Conservation (phyloP, 805 yeast species). For the Pichia manshurica region DNA sequence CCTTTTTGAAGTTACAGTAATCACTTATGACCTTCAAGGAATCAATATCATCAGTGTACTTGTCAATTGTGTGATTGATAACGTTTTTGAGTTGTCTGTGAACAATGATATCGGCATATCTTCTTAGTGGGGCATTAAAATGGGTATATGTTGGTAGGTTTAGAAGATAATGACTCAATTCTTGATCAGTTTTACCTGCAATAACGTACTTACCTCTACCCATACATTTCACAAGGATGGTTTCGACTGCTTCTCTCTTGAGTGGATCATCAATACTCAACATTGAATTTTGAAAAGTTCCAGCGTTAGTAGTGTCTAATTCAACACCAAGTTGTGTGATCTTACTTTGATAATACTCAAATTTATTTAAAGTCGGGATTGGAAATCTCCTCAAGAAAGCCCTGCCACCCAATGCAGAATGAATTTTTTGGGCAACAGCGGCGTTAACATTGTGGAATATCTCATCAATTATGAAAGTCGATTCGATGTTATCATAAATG, state of each 20-base stretch:
- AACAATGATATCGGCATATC: constrained; percentile 88
- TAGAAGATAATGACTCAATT: constrained; percentile 72
- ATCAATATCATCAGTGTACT: constrained; percentile 50
- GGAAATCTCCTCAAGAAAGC: constrained; percentile 86
- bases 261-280: constrained; percentile 55
- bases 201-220: constrained; percentile 80
- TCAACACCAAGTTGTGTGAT: constrained; percentile 59
- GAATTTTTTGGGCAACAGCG: constrained; percentile 76
- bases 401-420: constrained; percentile 68
- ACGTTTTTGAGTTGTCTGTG: constrained; percentile 84
- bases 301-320: constrained; percentile 69
- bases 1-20: constrained; percentile 92
- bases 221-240: constrained; percentile 75
- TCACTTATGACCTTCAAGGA: constrained; percentile 78
- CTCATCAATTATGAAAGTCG: constrained; percentile 63
- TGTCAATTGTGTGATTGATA: constrained; percentile 38
- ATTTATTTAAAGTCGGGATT: constrained; percentile 73
- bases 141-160: constrained; percentile 86
- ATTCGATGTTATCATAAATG: constrained; percentile 55
- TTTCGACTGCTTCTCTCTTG: constrained; percentile 68
- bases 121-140: constrained; percentile 84
- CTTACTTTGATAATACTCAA: constrained; percentile 72
- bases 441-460: constrained; percentile 74
- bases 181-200: constrained; percentile 83
- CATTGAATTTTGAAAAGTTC: constrained; percentile 66